Evolutionary conservation across 148 eudicot species (phyloP).

Genomic region (Salicornia ramosissima): DNA sequence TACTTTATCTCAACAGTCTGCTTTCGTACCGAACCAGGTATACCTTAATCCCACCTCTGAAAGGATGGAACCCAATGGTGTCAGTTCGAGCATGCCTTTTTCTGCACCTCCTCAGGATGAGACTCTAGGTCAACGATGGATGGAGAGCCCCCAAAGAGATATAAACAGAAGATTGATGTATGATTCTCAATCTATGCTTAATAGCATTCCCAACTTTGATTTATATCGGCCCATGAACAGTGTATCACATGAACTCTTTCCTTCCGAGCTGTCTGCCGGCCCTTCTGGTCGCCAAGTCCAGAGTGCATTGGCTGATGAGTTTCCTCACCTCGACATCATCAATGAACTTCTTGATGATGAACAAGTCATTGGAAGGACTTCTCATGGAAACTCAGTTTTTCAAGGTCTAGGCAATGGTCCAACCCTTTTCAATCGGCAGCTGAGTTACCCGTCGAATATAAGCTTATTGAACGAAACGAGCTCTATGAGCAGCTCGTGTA

Average conservation of each 20-base stretch:
- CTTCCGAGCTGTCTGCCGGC: conserved; percentile 39
- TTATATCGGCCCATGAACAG: conserved; percentile 33
- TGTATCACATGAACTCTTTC: conserved; percentile 36
- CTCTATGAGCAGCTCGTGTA: conserved; percentile 47
- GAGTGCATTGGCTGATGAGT: conserved; percentile 57
- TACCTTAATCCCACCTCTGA: conserved; percentile 42
- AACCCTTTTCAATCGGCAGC: conserved; percentile 45
- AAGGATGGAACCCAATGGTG: conserved; percentile 32
- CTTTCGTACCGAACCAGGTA: conserved; percentile 33
- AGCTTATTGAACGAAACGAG: conserved; percentile 41
- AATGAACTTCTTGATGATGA: conserved; percentile 91
- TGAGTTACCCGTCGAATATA: conserved; percentile 47
- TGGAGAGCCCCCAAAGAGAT: conserved; percentile 45
- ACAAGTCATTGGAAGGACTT: conserved; percentile 34
- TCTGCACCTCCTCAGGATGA: conserved; percentile 38
- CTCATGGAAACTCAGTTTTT: conserved; percentile 26
- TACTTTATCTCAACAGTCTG: conserved; percentile 44
- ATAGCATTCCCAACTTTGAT: conserved; percentile 37
- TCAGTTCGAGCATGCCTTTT: conserved; percentile 41
- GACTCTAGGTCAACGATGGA: conserved; percentile 47
- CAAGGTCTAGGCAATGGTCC: conserved; percentile 40
- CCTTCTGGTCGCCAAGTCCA: conserved; percentile 61
- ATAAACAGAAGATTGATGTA: conserved; percentile 34
- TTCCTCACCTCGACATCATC: conserved; percentile 96
- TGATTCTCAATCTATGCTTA: conserved; percentile 37